Percentiles rank a stretch among this genome's conserved stretches.
Evolutionary conservation across 208 protist species (phyloP).

Genomic region (Angomonas ambiguus): DNA sequence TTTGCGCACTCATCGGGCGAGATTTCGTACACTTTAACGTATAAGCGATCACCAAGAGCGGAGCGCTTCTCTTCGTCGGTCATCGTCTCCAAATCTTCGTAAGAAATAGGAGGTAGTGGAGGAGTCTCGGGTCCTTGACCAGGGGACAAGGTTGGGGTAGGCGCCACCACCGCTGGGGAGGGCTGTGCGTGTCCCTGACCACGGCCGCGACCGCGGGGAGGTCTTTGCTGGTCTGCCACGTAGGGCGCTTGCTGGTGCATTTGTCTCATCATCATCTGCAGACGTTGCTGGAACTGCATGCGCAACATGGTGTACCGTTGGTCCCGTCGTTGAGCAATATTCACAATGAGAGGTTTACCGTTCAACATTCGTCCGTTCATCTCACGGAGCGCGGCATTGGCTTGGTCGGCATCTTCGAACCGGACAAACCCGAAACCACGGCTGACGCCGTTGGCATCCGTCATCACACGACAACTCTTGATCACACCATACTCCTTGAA

Average conservation of each 20-base stretch:
- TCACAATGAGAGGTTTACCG: constrained; percentile 97
- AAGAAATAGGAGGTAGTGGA: constrained; percentile 78
- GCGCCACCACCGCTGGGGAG: neutral
- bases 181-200: constrained; percentile 13
- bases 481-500: constrained; percentile 98
- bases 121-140: constrained; percentile 59
- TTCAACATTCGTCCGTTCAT: constrained; percentile 97
- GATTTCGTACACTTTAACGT: constrained; percentile 84
- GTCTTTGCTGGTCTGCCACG: constrained; percentile 27
- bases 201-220: constrained; percentile 26
- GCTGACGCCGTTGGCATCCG: constrained; percentile 89
- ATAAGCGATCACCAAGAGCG: constrained; percentile 86
- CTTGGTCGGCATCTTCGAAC: constrained; percentile 97
- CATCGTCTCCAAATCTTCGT: constrained; percentile 79
- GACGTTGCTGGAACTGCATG: constrained; percentile 91
- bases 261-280: constrained; percentile 83
- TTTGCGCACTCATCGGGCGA: constrained; percentile 80
- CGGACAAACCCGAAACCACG: constrained; percentile 99
- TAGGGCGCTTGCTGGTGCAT: constrained; percentile 51
- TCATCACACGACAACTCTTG: constrained; percentile 97
- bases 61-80: constrained; percentile 86
- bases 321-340: constrained; percentile 96
- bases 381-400: constrained; percentile 95
- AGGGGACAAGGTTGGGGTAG: neutral
- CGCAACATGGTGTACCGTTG: constrained; percentile 94